These are phyloP conservation scores for Gossypium schwendimanii DNA, from an alignment of 441 rosid genomes.

Conservation along the genomic window DNA sequence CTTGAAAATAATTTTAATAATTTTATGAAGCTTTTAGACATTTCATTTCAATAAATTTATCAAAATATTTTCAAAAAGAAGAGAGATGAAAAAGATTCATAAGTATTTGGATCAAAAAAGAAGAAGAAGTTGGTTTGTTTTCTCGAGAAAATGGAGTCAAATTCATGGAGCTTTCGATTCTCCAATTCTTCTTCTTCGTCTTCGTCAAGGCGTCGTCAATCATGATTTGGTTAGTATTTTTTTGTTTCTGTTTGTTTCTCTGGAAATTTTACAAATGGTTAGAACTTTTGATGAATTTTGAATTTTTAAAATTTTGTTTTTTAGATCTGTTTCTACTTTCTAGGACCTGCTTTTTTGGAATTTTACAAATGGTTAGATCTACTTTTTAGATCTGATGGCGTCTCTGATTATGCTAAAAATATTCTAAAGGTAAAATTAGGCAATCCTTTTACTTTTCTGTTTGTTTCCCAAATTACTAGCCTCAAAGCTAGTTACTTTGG, in stretches of 20 bases:
- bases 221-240: conserved; percentile 37
- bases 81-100: not conserved
- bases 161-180: conserved; percentile 37
- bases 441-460: too few species aligned
- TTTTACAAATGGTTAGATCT: too few species aligned
- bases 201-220: conserved; percentile 31
- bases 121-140: not conserved
- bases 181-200: conserved; percentile 30
- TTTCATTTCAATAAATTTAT: not conserved
- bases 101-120: not conserved
- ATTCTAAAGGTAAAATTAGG: too few species aligned
- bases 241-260: not conserved
- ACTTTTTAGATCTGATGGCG: too few species aligned
- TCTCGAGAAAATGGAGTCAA: conserved; percentile 22
- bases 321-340: conserved; percentile 36
- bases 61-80: not conserved
- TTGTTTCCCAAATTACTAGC: too few species aligned
- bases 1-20: not conserved
- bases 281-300: not conserved
- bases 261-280: not conserved
- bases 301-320: not conserved
- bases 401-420: too few species aligned
- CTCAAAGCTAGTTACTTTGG: too few species aligned
- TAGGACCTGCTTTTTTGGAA: too few species aligned
- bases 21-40: not conserved